Evolutionary conservation across 495 filamentous ascomycete species (phyloP), one percentile per base, ranked within the genome.

Genomic region (Xylaria grammica): DNA sequence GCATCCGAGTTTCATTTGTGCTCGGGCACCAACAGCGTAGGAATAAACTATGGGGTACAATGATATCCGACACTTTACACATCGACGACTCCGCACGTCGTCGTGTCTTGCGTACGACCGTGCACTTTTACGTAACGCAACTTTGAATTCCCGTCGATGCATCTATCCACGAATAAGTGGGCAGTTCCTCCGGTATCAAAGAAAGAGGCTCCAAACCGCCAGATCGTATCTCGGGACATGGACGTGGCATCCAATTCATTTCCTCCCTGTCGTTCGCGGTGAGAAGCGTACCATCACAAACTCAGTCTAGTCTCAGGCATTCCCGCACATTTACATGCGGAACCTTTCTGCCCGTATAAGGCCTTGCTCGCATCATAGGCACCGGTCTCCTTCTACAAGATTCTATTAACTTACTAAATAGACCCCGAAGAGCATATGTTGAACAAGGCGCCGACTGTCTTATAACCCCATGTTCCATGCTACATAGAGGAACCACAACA

Each of bases 141-240:
- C 75, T 86, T 54, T 69, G 85, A 30, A 86, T 83, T 0, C 71
- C 86, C 10, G 84, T 86, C 82, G 85, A 86, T 85, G 8, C 82
- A 87, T 71, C 68, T 87, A 10, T 74, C 74, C 3, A 84, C 83
- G 7, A 83, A 83, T 29, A 77, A 81, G 8, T 59, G 78, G 10
- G 79, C 84, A 45, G 82, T 78, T 32, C 84, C 82, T 1, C 83
- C 85, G 0, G 65, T 86, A 42, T 84, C 85, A 1, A 74, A 78
- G 38, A 75, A 74, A 30, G 75, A 80, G 0, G 82, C 78, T 5
- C 72, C 79, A 42, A 46, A 65, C 0, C 71, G 79, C 22, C 56
- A 85, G 62, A 62, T 81, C 9, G 74, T 78, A 42, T n/a, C n/a
- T n/a, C n/a, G n/a, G n/a, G n/a, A n/a, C n/a, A n/a, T n/a, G n/a